Percentiles rank a stretch among this genome's conserved stretches.
phyloP scores from a whole-genome alignment of 495 filamentous ascomycete species.

The Astrocystis sublimbata region DNA sequence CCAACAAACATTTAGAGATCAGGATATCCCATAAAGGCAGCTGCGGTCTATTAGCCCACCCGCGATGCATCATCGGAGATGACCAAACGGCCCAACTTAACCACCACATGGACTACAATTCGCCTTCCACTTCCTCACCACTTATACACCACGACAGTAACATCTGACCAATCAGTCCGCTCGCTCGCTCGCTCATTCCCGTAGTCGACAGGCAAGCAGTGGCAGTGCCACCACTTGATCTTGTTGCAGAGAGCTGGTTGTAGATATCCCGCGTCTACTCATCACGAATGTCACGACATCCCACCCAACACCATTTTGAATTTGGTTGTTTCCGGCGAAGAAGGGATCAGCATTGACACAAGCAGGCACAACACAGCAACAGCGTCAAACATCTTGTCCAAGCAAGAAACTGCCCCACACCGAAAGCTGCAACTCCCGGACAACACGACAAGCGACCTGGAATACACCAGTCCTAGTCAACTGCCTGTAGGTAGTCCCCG shows the following conservation, averaged over 20 bases:
- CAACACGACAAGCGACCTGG: background rate
- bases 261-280: background rate
- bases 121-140: slow-evolving; percentile 18
- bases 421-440: background rate
- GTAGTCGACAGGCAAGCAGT: background rate
- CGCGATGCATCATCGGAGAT: slow-evolving; percentile 23
- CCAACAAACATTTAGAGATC: background rate
- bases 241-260: background rate
- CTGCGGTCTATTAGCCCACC: slow-evolving; percentile 5
- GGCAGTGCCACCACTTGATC: background rate
- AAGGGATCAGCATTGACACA: background rate
- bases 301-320: background rate
- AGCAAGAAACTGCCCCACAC: background rate
- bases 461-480: background rate
- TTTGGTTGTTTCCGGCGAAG: background rate
- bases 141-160: background rate
- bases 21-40: slow-evolving; percentile 6
- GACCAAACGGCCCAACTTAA: slow-evolving; percentile 21
- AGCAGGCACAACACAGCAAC: background rate
- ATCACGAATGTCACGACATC: background rate
- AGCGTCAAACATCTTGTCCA: background rate
- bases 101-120: no score
- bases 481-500: background rate
- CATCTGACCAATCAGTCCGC: background rate
- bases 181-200: background rate